Percentiles rank a stretch among this genome's conserved stretches.
These are phyloP conservation scores for Ophiostoma novo-ulmi DNA, from an alignment of 2,329 filamentous ascomycete genomes.

Conservation along the genomic window DNA sequence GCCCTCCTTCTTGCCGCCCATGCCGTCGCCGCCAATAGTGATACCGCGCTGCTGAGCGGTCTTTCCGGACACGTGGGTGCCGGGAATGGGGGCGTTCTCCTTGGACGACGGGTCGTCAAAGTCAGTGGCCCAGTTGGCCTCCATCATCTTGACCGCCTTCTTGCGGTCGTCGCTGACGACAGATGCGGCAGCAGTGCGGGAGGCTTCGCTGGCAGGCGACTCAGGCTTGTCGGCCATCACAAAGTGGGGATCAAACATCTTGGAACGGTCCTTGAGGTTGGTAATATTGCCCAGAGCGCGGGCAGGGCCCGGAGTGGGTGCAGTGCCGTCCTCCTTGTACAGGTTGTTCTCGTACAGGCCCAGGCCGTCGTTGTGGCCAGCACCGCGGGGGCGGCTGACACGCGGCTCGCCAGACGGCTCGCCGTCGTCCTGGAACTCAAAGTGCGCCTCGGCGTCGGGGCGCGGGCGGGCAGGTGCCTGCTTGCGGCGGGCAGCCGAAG, in stretches of 20 bases:
- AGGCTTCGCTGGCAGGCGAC: conserved; percentile 32
- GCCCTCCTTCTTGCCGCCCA: conserved; percentile 55
- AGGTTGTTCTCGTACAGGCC: conserved; percentile 74
- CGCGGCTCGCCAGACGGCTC: conserved; percentile 50
- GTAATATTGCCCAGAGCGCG: conserved; percentile 61
- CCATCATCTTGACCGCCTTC: conserved; percentile 70
- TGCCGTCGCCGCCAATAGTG: conserved; percentile 56
- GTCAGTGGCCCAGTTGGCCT: conserved; percentile 53
- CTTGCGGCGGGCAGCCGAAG: conserved; percentile 43
- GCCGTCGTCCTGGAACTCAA: conserved; percentile 74
- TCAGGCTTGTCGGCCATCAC: conserved; percentile 64
- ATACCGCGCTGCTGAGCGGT: conserved; percentile 37
- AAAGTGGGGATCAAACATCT: conserved; percentile 76
- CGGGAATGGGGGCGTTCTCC: conserved; percentile 44
- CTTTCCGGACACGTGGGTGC: conserved; percentile 23
- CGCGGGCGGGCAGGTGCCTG: conserved; percentile 62
- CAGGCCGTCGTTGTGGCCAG: conserved; percentile 61
- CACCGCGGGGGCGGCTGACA: conserved; percentile 45
- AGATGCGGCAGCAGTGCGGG: conserved; percentile 33
- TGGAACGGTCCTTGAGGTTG: conserved; percentile 66
- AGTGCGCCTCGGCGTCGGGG: conserved; percentile 75
- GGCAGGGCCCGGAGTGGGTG: conserved; percentile 35
- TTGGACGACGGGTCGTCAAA: conserved; percentile 47
- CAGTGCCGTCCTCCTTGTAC: conserved; percentile 53
- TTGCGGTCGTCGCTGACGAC: conserved; percentile 54